phyloP scores from a whole-genome alignment of 1,284 basidiomycete species.

The Cronartium quercuum region DNA sequence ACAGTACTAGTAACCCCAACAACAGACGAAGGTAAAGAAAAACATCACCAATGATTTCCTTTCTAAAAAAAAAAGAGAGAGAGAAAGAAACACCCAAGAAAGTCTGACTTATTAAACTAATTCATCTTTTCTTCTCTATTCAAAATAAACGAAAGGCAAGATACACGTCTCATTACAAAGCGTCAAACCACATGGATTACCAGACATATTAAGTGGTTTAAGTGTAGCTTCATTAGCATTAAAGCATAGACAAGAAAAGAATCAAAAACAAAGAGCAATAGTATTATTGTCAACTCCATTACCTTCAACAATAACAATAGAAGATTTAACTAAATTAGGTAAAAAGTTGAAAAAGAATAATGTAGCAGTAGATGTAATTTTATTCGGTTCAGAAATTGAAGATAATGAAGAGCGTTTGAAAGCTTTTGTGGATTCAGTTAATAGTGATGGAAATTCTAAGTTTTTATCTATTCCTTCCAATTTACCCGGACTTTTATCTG shows the following conservation, averaged over 20 bases:
- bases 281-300: slow-evolving; percentile 87
- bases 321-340: slow-evolving; percentile 74
- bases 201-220: slow-evolving; percentile 6
- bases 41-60: not conserved
- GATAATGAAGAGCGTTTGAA: slow-evolving; percentile 49
- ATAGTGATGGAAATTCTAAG: slow-evolving; percentile 49
- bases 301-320: slow-evolving; percentile 49
- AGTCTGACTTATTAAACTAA: no score
- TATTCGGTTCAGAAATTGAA: slow-evolving; percentile 55
- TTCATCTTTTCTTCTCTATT: not conserved
- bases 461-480: slow-evolving; percentile 62
- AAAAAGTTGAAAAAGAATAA: slow-evolving; percentile 99
- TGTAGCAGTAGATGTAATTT: slow-evolving; percentile 85
- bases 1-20: slow-evolving; percentile 39
- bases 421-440: slow-evolving; percentile 51
- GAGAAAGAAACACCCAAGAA: not conserved
- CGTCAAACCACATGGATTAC: slow-evolving; percentile 10
- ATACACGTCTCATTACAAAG: slow-evolving; percentile 33
- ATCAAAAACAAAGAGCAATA: slow-evolving; percentile 87
- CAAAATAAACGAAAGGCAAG: slow-evolving; percentile 2
- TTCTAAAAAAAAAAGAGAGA: not conserved
- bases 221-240: slow-evolving; percentile 62
- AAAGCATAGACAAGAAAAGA: slow-evolving; percentile 98
- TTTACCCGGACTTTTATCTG: slow-evolving; percentile 67
- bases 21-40: slow-evolving; percentile 63